phyloP scores from a whole-genome alignment of 148 eudicot genomes.

The Silene uniflora region DNA sequence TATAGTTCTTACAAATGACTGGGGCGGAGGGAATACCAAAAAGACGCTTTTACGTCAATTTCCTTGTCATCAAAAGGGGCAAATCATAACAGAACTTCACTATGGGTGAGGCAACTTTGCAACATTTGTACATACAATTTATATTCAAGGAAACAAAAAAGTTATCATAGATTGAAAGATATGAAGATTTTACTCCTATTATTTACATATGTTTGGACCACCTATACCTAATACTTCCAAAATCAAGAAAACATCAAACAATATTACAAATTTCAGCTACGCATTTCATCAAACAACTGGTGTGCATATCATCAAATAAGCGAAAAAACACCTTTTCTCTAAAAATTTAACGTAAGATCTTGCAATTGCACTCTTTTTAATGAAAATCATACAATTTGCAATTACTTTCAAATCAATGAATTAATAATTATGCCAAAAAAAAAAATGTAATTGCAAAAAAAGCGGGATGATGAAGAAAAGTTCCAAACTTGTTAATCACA shows the following conservation, averaged over 20 bases:
- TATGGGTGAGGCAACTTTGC: background rate
- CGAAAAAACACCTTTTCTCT: background rate
- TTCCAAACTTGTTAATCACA: constrained; percentile 1
- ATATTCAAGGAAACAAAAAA: background rate
- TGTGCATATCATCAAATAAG: constrained; percentile 18
- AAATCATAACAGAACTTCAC: constrained; percentile 1
- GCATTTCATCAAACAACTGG: constrained; percentile 27
- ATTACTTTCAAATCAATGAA: background rate
- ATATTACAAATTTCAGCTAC: constrained; percentile 8
- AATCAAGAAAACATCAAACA: background rate
- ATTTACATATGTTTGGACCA: background rate
- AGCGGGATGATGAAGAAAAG: background rate
- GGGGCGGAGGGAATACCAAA: background rate
- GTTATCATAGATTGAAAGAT: constrained; percentile 1
- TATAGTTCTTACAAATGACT: background rate
- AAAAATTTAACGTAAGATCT: constrained; percentile 13
- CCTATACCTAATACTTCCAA: constrained; percentile 5
- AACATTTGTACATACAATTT: background rate
- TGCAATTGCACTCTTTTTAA: background rate
- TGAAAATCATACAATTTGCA: background rate
- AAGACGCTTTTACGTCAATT: background rate
- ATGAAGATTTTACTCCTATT: background rate
- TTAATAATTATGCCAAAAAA: background rate
- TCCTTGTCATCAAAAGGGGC: background rate
- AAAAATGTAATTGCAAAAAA: constrained; percentile 13